Base-by-base conservation (phyloP, 768 basidiomycete genomes). In the Tricholoma sp. region DNA sequence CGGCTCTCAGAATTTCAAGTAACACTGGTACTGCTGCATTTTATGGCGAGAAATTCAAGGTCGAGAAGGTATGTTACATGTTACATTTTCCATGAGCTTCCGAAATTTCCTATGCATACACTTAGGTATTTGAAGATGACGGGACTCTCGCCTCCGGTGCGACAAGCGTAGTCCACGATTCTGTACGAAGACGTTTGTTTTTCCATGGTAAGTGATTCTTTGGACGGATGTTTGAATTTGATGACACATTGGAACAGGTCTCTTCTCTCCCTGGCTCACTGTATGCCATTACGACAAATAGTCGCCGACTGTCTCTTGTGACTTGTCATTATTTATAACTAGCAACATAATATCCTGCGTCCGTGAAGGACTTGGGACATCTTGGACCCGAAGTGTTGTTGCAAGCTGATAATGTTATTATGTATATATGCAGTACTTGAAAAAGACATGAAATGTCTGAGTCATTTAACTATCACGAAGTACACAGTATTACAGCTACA, bases 51-150 rank as follows among this genome's bases (percentile, higher is more conserved):
- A 88, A 85, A 61, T 83, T 77, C 61, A 76, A 72, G 31, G 69
- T 84, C 13, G 79, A 83, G 52, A 85, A 80, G 76, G 85, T 83
- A 65, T 10, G 64, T 41, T 28, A 12, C 18, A 10, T 20, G 34
- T 44, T 28, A 1, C 33, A 41, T 24, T 6, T 41, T n/a, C n/a
- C 9, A 6, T 8, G 20, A 12, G 15, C 13, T 10, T n/a, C 24
- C 4, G 12, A 9, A 24, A 8, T 47, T 11, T 62, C 39, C 51
- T 47, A 42, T 63, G 53, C 42, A 44, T n/a, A 15, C 24, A 57
- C 33, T 44, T 59, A 88, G 85, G 74, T 81, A 9, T 88, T 90
- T 56, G 84, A 88, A 66, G 86, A 90, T 66, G 74, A 83, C 56
- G 88, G 89, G 8, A 70, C 65, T 3, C 50, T 85, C 24, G 79